Evolutionary conservation across 2,329 filamentous ascomycete species (phyloP).

Genomic region (Fusarium anguioides): DNA sequence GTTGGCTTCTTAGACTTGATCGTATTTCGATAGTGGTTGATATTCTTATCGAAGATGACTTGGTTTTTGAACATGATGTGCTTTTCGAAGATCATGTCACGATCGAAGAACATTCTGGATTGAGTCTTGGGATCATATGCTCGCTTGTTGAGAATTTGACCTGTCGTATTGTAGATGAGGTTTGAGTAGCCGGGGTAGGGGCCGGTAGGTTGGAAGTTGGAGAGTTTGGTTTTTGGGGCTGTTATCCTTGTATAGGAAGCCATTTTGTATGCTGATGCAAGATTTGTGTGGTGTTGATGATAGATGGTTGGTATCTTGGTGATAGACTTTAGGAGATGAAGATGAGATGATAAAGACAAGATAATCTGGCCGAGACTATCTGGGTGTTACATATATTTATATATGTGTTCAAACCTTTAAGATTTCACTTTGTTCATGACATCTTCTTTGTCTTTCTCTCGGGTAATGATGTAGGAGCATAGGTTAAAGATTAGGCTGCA

Average conservation of each 20-base stretch:
- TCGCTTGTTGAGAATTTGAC: not conserved
- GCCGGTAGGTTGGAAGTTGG: rapidly evolving
- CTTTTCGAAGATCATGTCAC: not conserved
- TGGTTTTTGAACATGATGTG: not conserved
- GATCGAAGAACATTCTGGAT: not conserved
- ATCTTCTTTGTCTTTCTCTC: not conserved
- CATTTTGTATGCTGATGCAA: not conserved
- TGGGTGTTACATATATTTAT: not conserved
- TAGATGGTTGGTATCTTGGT: too few relatives aligned
- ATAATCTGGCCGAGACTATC: rapidly evolving
- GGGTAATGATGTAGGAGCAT: not conserved
- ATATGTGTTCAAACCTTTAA: not conserved
- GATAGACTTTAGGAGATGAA: too few relatives aligned
- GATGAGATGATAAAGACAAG: not conserved
- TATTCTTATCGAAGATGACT: not conserved
- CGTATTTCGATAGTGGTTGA: too few relatives aligned
- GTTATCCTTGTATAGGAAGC: not conserved
- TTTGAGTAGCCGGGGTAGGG: not conserved
- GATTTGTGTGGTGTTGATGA: not conserved
- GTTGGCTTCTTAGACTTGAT: not conserved
- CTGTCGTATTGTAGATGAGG: not conserved
- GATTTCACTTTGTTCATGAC: not conserved
- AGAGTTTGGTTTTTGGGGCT: not conserved
- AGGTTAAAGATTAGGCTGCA: not conserved
- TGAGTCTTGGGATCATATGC: not conserved